These are phyloP conservation scores for Diaporthe citrichinensis DNA, from an alignment of 2,329 filamentous ascomycete species.

Conservation along the genomic window DNA sequence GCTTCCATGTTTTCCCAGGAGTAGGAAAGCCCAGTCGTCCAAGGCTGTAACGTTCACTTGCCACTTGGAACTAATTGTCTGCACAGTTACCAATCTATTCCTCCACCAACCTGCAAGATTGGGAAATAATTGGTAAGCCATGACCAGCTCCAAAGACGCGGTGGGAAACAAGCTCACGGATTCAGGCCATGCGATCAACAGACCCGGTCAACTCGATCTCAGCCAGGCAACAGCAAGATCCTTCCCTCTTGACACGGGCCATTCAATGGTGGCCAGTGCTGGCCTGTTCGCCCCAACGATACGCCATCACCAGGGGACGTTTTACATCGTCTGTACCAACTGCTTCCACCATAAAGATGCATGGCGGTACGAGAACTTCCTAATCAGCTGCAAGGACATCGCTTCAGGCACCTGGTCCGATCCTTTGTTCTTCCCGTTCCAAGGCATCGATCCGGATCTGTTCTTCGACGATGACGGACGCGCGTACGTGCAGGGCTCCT, in stretches of 20 bases:
- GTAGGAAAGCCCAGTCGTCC: not conserved
- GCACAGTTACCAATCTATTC: not conserved
- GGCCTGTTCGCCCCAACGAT: conserved; percentile 56
- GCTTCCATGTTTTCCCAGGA: conserved; percentile 3
- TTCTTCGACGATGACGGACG: conserved; percentile 56
- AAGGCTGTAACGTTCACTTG: not conserved
- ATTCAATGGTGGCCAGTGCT: conserved; percentile 20
- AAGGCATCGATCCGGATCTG: conserved; percentile 58
- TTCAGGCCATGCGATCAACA: conserved; percentile 8
- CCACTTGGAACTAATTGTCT: not conserved
- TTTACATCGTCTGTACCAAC: conserved; percentile 60
- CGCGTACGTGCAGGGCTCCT: conserved; percentile 52
- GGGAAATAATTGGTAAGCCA: not conserved
- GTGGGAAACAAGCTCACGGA: not conserved
- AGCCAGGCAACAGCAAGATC: conserved; percentile 5
- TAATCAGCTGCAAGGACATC: conserved; percentile 58
- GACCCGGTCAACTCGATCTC: conserved; percentile 1
- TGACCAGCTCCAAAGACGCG: too few species aligned
- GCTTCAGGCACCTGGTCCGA: conserved; percentile 57
- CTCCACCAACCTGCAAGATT: conserved; percentile 1
- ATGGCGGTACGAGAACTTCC: conserved; percentile 53
- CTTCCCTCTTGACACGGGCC: conserved; percentile 11
- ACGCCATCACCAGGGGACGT: conserved; percentile 57
- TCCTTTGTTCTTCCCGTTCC: conserved; percentile 48
- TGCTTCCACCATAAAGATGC: conserved; percentile 51